A percentile compares a stretch with the other conserved stretches of the same genome.
Conservation (phyloP, 1,139 yeast species). For the Arxiozyma bovina region DNA sequence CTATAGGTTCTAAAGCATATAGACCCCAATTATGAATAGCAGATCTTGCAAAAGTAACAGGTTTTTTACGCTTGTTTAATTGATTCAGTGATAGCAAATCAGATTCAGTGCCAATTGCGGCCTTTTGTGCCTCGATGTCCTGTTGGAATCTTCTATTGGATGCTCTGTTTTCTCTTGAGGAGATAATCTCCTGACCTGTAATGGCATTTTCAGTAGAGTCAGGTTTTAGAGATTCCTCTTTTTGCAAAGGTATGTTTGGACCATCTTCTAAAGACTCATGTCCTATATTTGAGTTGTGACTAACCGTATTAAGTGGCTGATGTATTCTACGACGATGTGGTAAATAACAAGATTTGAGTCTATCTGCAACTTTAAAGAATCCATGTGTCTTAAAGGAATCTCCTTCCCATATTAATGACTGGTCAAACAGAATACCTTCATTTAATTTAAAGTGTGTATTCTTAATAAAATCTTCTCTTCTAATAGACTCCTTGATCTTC, state of each 20-base stretch:
- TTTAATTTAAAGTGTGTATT: conserved; percentile 18
- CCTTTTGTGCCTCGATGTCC: conserved; percentile 75
- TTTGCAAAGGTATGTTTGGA: conserved; percentile 9
- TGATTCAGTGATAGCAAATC: conserved; percentile 69
- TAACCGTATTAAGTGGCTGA: conserved; percentile 34
- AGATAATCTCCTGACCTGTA: conserved; percentile 35
- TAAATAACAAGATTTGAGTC: conserved; percentile 62
- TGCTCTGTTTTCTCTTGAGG: conserved; percentile 82
- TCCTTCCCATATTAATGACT: conserved; percentile 34
- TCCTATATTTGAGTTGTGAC: conserved; percentile 41
- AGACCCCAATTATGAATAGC: conserved; percentile 98
- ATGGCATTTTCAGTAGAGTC: conserved; percentile 5
- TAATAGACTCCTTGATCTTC: conserved; percentile 20
- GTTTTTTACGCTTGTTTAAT: conserved; percentile 81
- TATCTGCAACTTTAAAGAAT: conserved; percentile 62
- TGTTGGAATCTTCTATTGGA: conserved; percentile 86
- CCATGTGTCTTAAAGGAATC: conserved; percentile 74
- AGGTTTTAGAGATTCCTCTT: conserved; percentile 8
- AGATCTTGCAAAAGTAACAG: conserved; percentile 90
- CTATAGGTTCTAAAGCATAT: conserved; percentile 89
- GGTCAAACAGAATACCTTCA: conserved; percentile 27
- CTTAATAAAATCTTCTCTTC: conserved; percentile 12
- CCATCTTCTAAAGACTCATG: conserved; percentile 34
- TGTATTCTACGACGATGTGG: conserved; percentile 62
- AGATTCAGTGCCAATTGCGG: conserved; percentile 70